phyloP scores from a whole-genome alignment of 2,329 filamentous ascomycete species.

The Neobulgaria alba region DNA sequence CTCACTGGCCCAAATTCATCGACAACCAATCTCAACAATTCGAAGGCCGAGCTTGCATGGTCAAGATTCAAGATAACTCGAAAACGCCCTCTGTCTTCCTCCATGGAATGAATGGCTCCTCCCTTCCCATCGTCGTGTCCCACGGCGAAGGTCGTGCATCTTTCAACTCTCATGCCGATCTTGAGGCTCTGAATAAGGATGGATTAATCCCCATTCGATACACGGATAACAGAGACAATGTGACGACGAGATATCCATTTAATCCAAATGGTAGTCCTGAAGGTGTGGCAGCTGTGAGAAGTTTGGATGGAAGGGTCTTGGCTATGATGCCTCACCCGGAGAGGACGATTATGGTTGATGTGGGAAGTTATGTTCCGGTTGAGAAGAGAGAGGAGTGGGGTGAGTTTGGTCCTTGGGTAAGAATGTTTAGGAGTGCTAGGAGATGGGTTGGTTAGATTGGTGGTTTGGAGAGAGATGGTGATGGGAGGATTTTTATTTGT shows the following conservation, averaged over 20 bases:
- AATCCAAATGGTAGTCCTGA: slow-evolving; percentile 71
- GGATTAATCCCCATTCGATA: slow-evolving; percentile 74
- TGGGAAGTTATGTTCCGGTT: slow-evolving; percentile 56
- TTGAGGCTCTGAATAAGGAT: slow-evolving; percentile 49
- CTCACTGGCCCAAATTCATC: slow-evolving; percentile 78
- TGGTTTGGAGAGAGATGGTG: too few relatives aligned
- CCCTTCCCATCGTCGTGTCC: slow-evolving; percentile 77
- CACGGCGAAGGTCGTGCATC: slow-evolving; percentile 84
- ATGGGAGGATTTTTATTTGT: too few relatives aligned
- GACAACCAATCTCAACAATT: slow-evolving; percentile 82
- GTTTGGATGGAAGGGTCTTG: slow-evolving; percentile 55
- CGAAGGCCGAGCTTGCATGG: slow-evolving; percentile 82
- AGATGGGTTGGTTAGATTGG: slow-evolving; percentile 48
- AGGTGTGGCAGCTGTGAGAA: slow-evolving; percentile 61
- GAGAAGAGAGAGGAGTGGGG: slow-evolving; percentile 52
- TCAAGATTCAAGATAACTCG: slow-evolving; percentile 59
- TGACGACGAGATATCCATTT: slow-evolving; percentile 76
- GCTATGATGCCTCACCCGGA: slow-evolving; percentile 72
- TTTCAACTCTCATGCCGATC: slow-evolving; percentile 48
- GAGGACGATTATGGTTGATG: slow-evolving; percentile 56
- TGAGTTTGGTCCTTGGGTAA: slow-evolving; percentile 61
- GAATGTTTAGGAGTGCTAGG: slow-evolving; percentile 65
- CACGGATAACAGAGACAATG: slow-evolving; percentile 68
- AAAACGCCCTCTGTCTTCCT: slow-evolving; percentile 70
- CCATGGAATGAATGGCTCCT: slow-evolving; percentile 75